Base-by-base conservation (phyloP, 352 stramenopile species). In the Aphanomyces astaci region DNA sequence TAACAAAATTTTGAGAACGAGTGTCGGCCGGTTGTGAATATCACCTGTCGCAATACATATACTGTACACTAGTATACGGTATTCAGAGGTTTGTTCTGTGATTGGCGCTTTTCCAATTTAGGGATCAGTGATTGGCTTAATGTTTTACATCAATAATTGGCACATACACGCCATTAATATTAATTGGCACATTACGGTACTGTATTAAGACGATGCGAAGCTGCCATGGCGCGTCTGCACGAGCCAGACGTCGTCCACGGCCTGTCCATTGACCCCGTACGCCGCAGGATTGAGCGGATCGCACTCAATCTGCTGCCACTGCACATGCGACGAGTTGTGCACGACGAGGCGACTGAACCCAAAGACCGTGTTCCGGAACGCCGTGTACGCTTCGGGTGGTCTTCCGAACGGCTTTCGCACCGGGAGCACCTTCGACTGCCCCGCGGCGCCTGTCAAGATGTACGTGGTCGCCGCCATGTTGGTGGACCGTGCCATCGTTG, bases 221-320 rank as follows among this genome's bases (percentile, higher is more conserved):
- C 94, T 98, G 27, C 94, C 89, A 59, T 96, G 88, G 56, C 85
- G 74, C 57, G 92, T 81, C 71, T 96, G 86, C 55, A 96, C 81
- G 59, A 96, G 84, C 88, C 88, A 96, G 56, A 95, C 86, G 63
- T 95, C 85, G 75, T 96, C 88, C 28, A 89, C 77, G 30, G 93
- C 84, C 31, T 90, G 76, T 48, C 88, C 87, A 68, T 95, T 90
- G 10, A 89, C 71, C 0, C 81, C 79, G 32, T 86, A 77, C 1
- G 84, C 84, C 2, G 78, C 82, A 25, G 86, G 83, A 68, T 94
- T 92, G 65, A 88, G 80, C 0, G 80, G 79, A 31, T 93, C 85
- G 25, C 83, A 88, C 74, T 92, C 83, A 40, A 95, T 77, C 66
- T 95, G 88, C 72, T 95, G 78, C 86, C 87, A 96, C 46, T 84